Evolutionary conservation across 228 moss, liverwort and hornwort species (phyloP).

Genomic region (Sphagnum magellanicum): DNA sequence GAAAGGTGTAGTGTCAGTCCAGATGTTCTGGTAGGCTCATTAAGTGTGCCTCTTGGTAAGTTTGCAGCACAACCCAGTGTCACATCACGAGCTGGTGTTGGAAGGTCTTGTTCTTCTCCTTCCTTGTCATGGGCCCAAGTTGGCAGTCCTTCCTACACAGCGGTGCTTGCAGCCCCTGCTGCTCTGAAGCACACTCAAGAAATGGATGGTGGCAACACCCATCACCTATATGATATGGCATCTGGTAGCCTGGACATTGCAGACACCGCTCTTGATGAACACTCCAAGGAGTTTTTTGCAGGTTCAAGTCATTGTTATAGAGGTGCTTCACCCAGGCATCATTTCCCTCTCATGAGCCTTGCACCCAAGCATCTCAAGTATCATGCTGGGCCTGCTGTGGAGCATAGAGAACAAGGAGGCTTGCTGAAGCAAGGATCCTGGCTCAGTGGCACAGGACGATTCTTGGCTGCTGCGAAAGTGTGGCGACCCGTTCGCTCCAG

Average conservation of each 20-base stretch:
- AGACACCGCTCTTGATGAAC: slow-evolving; percentile 6
- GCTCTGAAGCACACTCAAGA: neutral
- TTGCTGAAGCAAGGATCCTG: slow-evolving; percentile 33
- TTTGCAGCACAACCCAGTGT: slow-evolving; percentile 16
- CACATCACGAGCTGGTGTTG: neutral
- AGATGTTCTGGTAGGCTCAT: slow-evolving; percentile 70
- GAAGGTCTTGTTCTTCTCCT: neutral
- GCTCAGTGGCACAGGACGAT: slow-evolving; percentile 28
- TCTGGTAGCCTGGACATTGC: neutral
- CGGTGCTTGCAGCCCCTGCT: slow-evolving; percentile 11
- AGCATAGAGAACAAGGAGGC: slow-evolving; percentile 27
- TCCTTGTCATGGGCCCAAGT: neutral
- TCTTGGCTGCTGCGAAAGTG: slow-evolving; percentile 45
- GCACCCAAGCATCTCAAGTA: slow-evolving; percentile 11
- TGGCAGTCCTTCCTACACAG: slow-evolving; percentile 17
- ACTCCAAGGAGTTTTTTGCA: slow-evolving; percentile 7
- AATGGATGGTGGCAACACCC: neutral
- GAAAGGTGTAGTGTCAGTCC: slow-evolving; percentile 1
- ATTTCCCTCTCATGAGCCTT: slow-evolving; percentile 4
- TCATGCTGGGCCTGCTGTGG: slow-evolving; percentile 10
- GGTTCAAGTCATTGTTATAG: neutral
- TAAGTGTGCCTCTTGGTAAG: slow-evolving; percentile 59
- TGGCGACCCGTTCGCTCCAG: slow-evolving; percentile 56
- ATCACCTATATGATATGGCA: neutral
- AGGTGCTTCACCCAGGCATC: slow-evolving; percentile 7